Conservation (phyloP, 2,329 filamentous ascomycete genomes). For the Botrytis porri region DNA sequence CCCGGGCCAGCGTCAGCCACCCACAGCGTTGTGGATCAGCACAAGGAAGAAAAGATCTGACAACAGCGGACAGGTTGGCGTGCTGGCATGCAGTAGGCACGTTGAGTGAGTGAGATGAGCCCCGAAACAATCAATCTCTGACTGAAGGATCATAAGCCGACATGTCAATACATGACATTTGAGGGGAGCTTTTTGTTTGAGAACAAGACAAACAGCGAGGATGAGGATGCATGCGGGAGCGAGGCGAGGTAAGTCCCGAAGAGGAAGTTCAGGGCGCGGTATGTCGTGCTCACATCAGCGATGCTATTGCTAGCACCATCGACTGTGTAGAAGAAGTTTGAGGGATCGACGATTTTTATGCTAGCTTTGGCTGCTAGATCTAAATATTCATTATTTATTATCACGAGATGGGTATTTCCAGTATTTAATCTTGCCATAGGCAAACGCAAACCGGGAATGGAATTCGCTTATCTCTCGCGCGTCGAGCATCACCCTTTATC, state of each 20-base stretch:
- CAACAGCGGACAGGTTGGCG: slow-evolving; percentile 1
- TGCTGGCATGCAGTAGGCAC: neutral
- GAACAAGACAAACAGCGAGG: neutral
- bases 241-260: slow-evolving; percentile 1
- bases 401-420: neutral
- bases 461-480: neutral
- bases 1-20: neutral
- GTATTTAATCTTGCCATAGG: too few species aligned
- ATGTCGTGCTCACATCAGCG: slow-evolving; percentile 1
- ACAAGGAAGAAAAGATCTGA: slow-evolving; percentile 1
- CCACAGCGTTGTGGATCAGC: neutral
- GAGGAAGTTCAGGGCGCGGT: neutral
- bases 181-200: neutral
- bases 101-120: neutral
- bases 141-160: neutral
- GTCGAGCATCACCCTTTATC: neutral
- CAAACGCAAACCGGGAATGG: neutral
- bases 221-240: neutral
- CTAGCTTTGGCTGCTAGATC: too few species aligned
- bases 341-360: neutral
- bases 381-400: neutral
- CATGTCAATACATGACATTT: neutral
- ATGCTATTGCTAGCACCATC: slow-evolving; percentile 6
- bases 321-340: neutral
- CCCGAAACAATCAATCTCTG: neutral